Evolutionary conservation across 2,329 filamentous ascomycete species (phyloP).

Genomic region (Trichoderma cornu-damae): DNA sequence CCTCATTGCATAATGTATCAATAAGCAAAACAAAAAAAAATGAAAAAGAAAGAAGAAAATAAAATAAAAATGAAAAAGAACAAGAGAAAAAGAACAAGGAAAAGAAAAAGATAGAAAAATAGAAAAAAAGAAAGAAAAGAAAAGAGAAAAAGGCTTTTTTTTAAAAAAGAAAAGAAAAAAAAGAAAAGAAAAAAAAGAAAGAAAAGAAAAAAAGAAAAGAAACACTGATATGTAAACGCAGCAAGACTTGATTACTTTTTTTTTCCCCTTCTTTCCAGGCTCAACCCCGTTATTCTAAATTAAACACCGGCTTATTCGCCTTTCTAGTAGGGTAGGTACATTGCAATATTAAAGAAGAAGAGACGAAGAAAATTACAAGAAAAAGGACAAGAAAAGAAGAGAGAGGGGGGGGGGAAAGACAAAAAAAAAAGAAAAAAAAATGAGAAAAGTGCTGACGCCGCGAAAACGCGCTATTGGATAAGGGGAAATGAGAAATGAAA

Average conservation of each 20-base stretch:
- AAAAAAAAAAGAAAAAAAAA: neutral
- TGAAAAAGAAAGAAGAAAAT: neutral
- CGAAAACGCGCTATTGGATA: neutral
- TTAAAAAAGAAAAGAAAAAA: neutral
- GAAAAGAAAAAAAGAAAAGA: neutral
- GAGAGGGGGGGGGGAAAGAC: too few species aligned
- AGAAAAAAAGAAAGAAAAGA: neutral
- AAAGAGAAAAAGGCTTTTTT: too few species aligned
- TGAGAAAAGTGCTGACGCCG: neutral
- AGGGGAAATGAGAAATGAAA: neutral
- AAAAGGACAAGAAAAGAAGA: neutral
- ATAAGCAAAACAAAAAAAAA: too few species aligned
- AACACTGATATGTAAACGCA: neutral
- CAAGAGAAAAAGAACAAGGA: neutral
- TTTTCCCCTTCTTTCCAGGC: constrained; percentile 2
- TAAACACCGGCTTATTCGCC: constrained; percentile 14
- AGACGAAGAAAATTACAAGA: too few species aligned
- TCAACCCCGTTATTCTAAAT: constrained; percentile 13
- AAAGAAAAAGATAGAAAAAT: neutral
- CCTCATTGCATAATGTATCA: neutral
- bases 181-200: neutral
- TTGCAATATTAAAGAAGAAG: constrained; percentile 4
- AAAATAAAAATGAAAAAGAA: neutral
- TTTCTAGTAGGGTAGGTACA: neutral
- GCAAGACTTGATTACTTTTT: constrained; percentile 4